A percentile compares a stretch with the other conserved stretches of the same genome.
Evolutionary conservation across 2,329 filamentous ascomycete species (phyloP).

Genomic region (Plenodomus biglobosus): DNA sequence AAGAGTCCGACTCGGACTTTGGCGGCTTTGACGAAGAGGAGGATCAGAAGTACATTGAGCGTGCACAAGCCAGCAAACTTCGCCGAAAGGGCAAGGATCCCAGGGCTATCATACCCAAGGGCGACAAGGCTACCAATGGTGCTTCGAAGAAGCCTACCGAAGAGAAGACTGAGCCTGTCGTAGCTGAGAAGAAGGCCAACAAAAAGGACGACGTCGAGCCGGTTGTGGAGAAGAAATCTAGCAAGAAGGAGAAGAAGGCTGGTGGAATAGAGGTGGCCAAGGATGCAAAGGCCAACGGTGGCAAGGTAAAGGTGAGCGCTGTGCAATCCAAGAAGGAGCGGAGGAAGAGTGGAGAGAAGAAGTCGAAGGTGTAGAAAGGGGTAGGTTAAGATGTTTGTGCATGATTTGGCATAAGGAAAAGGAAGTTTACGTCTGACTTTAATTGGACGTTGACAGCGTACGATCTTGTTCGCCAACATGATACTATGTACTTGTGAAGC

Average conservation of each 20-base stretch:
- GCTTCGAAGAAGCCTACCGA: conserved; percentile 8
- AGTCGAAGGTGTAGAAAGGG: conserved; percentile 17
- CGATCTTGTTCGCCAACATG: too few species aligned
- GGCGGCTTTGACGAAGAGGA: conserved; percentile 56
- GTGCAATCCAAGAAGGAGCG: conserved; percentile 17
- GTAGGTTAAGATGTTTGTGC: not conserved
- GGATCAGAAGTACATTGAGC: conserved; percentile 52
- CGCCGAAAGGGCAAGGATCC: conserved; percentile 54
- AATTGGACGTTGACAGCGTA: too few species aligned
- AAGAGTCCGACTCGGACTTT: conserved; percentile 47
- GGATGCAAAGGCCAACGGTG: conserved; percentile 6
- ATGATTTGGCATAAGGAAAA: not conserved
- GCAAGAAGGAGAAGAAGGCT: conserved; percentile 15
- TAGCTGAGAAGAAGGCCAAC: conserved; percentile 16
- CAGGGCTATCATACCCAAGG: conserved; percentile 38
- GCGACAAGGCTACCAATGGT: conserved; percentile 21
- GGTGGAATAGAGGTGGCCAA: conserved; percentile 11
- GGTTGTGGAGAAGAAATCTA: conserved; percentile 7
- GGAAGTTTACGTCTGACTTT: not conserved
- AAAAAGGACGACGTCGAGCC: conserved; percentile 7
- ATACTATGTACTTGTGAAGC: too few species aligned
- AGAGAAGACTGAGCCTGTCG: conserved; percentile 5
- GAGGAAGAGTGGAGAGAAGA: conserved; percentile 26
- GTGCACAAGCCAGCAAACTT: conserved; percentile 46
- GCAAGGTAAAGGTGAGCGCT: conserved; percentile 14